Conservation (phyloP, 2,329 filamentous ascomycete species). For the Botrytis tulipae region DNA sequence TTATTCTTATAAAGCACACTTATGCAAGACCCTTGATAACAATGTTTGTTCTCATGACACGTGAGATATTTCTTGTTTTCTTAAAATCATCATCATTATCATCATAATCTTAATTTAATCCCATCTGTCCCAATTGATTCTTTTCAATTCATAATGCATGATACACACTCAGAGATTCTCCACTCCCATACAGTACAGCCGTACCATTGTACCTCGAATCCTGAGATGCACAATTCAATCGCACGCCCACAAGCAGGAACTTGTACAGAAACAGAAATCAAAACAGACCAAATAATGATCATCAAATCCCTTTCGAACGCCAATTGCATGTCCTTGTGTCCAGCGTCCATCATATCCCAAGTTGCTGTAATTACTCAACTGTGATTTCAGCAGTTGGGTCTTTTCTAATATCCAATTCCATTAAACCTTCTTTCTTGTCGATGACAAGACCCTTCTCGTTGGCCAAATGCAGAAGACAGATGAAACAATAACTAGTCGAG, state of each 20-base stretch:
- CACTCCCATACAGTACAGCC: background rate
- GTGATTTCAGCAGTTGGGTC: conserved; percentile 60
- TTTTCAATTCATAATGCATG: background rate
- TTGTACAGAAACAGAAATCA: background rate
- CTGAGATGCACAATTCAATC: background rate
- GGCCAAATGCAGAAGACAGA: conserved; percentile 72
- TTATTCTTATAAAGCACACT: background rate
- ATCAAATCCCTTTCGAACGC: background rate
- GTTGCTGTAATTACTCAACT: conserved; percentile 31
- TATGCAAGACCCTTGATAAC: background rate
- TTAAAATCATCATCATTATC: background rate
- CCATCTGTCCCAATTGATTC: background rate
- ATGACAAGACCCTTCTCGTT: conserved; percentile 73
- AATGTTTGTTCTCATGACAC: background rate
- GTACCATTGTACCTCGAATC: background rate
- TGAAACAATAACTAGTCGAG: conserved; percentile 90
- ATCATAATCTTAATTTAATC: background rate
- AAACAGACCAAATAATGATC: background rate
- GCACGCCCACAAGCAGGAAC: background rate
- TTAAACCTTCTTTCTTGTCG: conserved; percentile 50
- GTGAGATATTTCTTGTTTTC: background rate
- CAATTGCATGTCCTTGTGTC: background rate
- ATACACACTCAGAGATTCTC: background rate
- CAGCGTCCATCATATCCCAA: background rate
- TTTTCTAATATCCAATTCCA: conserved; percentile 60